Evolutionary conservation across 768 basidiomycete species (phyloP).

Genomic region (Sarcomyxa edulis): DNA sequence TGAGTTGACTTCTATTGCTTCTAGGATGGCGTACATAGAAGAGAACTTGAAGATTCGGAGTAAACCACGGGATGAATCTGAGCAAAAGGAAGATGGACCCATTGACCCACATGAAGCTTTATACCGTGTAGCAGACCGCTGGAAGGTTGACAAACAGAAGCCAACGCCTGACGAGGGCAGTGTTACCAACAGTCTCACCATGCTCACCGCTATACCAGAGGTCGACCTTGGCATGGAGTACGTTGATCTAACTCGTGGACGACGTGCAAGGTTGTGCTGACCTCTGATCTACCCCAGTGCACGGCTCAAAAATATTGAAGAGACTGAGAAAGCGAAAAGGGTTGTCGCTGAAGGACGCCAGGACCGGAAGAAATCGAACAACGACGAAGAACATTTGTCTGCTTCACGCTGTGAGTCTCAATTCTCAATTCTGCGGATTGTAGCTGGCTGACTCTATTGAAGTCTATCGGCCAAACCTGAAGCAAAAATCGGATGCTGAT

Average conservation of each 20-base stretch:
- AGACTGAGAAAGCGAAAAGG: conserved; percentile 94
- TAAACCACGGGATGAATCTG: conserved; percentile 42
- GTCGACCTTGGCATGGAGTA: conserved; percentile 99
- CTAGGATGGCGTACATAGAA: conserved; percentile 97
- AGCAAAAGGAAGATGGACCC: conserved; percentile 36
- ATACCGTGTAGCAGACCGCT: conserved; percentile 64
- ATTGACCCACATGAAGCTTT: conserved; percentile 76
- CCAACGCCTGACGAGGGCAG: conserved; percentile 80
- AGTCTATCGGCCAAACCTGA: conserved; percentile 85
- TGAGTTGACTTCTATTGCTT: neutral
- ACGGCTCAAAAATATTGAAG: conserved; percentile 92
- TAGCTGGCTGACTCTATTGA: conserved; percentile 9
- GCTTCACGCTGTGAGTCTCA: conserved; percentile 74
- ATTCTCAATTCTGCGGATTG: neutral
- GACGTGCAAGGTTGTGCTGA: conserved; percentile 2
- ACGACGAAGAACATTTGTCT: conserved; percentile 80
- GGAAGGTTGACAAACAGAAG: conserved; percentile 53
- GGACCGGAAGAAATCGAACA: conserved; percentile 44
- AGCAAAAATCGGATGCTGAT: conserved; percentile 81
- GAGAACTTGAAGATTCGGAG: conserved; percentile 80
- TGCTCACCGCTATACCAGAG: conserved; percentile 97
- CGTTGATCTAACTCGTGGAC: conserved; percentile 25
- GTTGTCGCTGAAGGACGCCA: conserved; percentile 71
- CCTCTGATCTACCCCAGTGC: conserved; percentile 40
- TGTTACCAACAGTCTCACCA: conserved; percentile 88